These are phyloP conservation scores for Trichoderma harzianum DNA, from an alignment of 2,329 filamentous ascomycete species.

Conservation along the genomic window DNA sequence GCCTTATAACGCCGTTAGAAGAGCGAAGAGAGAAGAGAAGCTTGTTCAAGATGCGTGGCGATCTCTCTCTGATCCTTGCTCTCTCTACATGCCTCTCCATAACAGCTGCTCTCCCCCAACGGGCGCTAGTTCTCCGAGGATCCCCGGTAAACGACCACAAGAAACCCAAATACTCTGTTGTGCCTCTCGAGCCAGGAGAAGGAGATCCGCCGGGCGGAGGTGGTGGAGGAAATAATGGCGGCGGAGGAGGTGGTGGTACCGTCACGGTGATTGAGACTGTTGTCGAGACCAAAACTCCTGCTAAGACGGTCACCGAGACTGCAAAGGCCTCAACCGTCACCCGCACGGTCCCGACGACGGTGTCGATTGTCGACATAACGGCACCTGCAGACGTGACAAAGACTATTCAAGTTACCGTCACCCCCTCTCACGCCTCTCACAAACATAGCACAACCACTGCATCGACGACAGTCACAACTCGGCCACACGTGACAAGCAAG, in stretches of 20 bases:
- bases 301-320: constrained; percentile 29
- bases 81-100: constrained; percentile 29
- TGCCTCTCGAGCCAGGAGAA: constrained; percentile 35
- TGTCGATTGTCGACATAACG: constrained; percentile 32
- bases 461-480: neutral
- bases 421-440: constrained; percentile 24
- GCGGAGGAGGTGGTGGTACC: constrained; percentile 20
- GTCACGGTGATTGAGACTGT: constrained; percentile 38
- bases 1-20: neutral
- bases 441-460: constrained; percentile 9
- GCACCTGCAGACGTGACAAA: constrained; percentile 22
- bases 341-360: constrained; percentile 28
- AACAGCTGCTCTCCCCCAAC: constrained; percentile 30
- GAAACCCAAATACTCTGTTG: constrained; percentile 38
- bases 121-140: constrained; percentile 26
- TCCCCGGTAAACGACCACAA: constrained; percentile 12
- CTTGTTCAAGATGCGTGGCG: constrained; percentile 31
- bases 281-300: constrained; percentile 27
- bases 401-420: constrained; percentile 28
- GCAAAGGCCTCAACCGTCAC: constrained; percentile 29
- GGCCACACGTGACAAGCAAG: neutral
- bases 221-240: constrained; percentile 16
- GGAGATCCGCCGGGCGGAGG: constrained; percentile 23
- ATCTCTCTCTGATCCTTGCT: constrained; percentile 29
- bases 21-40: constrained; percentile 20